A percentile compares a stretch with the other conserved stretches of the same genome.
phyloP scores from a whole-genome alignment of 192 early-diverging fungal genomes.

The Allomyces javanicus region DNA sequence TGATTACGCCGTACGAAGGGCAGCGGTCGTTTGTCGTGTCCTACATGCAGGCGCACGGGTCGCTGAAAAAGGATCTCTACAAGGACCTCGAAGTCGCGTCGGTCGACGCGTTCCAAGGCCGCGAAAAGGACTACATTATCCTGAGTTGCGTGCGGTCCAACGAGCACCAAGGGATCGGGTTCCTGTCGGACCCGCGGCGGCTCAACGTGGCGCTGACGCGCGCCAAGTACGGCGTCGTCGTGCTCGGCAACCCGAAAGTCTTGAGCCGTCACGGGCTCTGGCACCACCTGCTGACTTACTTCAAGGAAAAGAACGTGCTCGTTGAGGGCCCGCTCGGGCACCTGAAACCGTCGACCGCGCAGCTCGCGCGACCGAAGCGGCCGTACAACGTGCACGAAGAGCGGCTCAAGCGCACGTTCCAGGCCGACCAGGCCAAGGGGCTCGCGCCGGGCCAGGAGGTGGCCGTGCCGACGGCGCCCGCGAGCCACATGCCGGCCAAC shows the following conservation, averaged over 20 bases:
- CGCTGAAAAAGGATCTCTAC: conserved; percentile 78
- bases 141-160: conserved; percentile 92
- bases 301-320: conserved; percentile 69
- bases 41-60: conserved; percentile 87
- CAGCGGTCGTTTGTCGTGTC: conserved; percentile 87
- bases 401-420: neutral
- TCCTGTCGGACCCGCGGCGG: conserved; percentile 76
- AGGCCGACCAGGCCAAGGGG: neutral
- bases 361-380: conserved; percentile 45
- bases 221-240: conserved; percentile 81
- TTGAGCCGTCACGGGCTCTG: conserved; percentile 82
- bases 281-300: conserved; percentile 88
- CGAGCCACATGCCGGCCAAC: neutral
- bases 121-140: conserved; percentile 99
- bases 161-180: conserved; percentile 90
- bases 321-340: conserved; percentile 85
- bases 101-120: conserved; percentile 97
- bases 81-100: conserved; percentile 98
- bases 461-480: neutral
- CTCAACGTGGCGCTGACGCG: conserved; percentile 78
- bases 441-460: neutral
- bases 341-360: conserved; percentile 72
- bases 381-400: neutral
- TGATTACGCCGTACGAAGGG: conserved; percentile 98
- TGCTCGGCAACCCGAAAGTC: conserved; percentile 89